Percentiles rank a stretch among this genome's conserved stretches.
These are phyloP conservation scores for Aaosphaeria pasadenensis DNA, from an alignment of 2,329 filamentous ascomycete genomes.

Conservation along the genomic window DNA sequence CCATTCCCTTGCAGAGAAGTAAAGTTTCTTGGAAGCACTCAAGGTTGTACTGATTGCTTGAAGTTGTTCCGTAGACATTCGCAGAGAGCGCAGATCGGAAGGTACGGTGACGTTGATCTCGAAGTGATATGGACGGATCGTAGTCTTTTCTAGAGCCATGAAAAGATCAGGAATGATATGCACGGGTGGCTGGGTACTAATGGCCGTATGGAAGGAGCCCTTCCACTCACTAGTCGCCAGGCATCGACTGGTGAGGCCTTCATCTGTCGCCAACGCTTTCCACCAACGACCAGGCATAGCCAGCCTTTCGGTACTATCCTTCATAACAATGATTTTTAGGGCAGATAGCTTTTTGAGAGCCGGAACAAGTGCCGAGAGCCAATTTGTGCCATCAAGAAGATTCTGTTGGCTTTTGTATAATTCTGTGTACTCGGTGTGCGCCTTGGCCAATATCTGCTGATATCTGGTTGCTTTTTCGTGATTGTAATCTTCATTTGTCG, in stretches of 20 bases:
- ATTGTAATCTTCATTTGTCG: neutral
- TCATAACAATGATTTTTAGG: neutral
- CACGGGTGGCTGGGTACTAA: neutral
- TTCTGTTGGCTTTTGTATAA: neutral
- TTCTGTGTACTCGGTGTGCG: neutral
- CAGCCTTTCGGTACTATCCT: neutral
- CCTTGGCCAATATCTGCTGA: neutral
- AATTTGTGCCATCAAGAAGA: neutral
- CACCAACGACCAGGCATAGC: neutral
- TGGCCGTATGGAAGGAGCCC: conserved; percentile 1
- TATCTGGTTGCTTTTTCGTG: neutral
- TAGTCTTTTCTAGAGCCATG: neutral
- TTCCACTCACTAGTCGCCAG: conserved; percentile 1
- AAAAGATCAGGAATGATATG: conserved; percentile 1
- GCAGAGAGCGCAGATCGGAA: conserved; percentile 1
- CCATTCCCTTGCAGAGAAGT: neutral
- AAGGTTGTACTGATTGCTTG: neutral
- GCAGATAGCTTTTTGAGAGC: neutral
- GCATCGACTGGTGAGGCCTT: neutral
- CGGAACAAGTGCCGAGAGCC: neutral
- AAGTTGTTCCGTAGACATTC: neutral
- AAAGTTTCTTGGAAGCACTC: neutral
- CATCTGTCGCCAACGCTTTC: neutral
- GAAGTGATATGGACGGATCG: conserved; percentile 1
- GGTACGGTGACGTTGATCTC: conserved; percentile 1